phyloP scores from a whole-genome alignment of 179 eudicot genomes.

The Drosera spatulata region DNA sequence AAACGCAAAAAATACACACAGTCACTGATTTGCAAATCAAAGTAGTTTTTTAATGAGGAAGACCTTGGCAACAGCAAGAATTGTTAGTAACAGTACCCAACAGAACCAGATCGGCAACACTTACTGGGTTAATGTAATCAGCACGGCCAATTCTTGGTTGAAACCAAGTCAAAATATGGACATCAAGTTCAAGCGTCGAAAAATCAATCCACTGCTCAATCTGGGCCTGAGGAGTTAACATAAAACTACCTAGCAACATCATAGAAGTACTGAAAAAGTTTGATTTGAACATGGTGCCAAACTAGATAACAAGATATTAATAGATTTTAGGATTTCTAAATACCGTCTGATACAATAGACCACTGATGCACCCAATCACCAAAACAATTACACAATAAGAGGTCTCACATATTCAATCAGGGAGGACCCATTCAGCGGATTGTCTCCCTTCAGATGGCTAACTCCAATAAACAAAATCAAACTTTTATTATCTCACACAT shows the following conservation, averaged over 20 bases:
- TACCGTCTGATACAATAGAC: too few species aligned
- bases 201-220: conserved; percentile 67
- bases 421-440: conserved; percentile 41
- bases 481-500: not conserved
- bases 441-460: conserved; percentile 27
- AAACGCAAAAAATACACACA: too few species aligned
- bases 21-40: too few species aligned
- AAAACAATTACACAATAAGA: not conserved
- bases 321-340: too few species aligned
- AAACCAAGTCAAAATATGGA: conserved; percentile 20
- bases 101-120: not conserved
- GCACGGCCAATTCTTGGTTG: conserved; percentile 31
- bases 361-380: too few species aligned
- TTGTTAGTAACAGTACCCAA: too few species aligned
- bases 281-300: too few species aligned
- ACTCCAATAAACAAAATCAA: conserved; percentile 22
- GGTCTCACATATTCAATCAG: conserved; percentile 38
- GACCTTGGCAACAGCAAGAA: too few species aligned
- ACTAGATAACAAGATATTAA: too few species aligned
- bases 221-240: conserved; percentile 39
- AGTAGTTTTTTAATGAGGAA: too few species aligned
- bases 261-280: not conserved
- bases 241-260: too few species aligned
- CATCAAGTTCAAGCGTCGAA: conserved; percentile 42
- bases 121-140: conserved; percentile 18